Evolutionary conservation across 208 protist species (phyloP), one percentile per base, ranked within the genome.

Genomic region (Leptomonas pyrrhocoris): DNA sequence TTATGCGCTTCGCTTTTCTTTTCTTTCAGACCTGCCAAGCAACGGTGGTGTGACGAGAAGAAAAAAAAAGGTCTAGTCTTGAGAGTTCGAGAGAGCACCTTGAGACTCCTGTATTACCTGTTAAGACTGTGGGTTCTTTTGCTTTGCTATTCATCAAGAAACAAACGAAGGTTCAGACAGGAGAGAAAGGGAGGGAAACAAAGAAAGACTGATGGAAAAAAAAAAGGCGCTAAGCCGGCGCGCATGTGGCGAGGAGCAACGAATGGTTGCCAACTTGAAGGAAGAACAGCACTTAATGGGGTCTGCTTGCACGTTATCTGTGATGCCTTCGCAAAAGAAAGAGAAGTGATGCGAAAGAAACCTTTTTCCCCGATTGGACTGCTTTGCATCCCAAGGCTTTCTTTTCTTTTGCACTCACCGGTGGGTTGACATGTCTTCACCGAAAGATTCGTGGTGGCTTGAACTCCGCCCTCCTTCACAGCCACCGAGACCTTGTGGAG

Each of bases 91-190:
- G 27, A 46, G 31, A 38, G 21, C 42, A 65, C 46, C 54, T 65
- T 55, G 30, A 36, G 28, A 65, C 45, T 27, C 59, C 2, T 53
- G 40, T 40, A 38, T 51, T 65, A 65, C 31, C 45, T 53, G 4
- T 65, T 19, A 23, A 19, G 11, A 8, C 5, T 38, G 51, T 9
- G 31, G 25, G 49, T 54, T 25, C 5, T 12, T 21, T 50, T 8
- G 5, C 11, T 5, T 30, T 18, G 21, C 25, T 6, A 54, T 18
- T 30, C 5, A 18, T 6, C 12, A 43, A 15, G 2, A 15, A 1
- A 28, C 40, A 2, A 16, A 23, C 1, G 7, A 34, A 38, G 31
- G n/a, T 27, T 43, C 7, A 34, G 8, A 34, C 27, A 45, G 55
- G 8, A 40, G 28, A 34, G 28, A 19, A 4, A 15, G 5, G 21